phyloP scores from a whole-genome alignment of 1,284 basidiomycete genomes.

The Ceratobasidium sp. region DNA sequence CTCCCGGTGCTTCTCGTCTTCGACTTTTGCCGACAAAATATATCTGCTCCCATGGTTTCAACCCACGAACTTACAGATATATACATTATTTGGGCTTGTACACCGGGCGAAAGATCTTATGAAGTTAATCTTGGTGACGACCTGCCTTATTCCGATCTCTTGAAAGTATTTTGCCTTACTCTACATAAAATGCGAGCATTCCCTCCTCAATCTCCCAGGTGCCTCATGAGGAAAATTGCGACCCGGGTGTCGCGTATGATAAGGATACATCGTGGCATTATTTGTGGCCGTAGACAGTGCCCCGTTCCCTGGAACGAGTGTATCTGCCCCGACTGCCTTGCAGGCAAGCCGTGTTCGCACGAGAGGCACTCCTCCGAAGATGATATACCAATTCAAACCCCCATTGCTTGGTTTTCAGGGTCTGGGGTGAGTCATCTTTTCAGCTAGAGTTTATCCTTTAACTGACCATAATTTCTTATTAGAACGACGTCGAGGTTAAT shows the following conservation, averaged over 20 bases:
- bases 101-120: not conserved
- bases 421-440: no score
- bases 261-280: not conserved
- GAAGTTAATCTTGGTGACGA: not conserved
- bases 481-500: no score
- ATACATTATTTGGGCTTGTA: constrained; percentile 1
- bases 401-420: not conserved
- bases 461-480: no score
- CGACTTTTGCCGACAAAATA: not conserved
- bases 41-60: not conserved
- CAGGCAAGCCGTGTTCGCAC: not conserved
- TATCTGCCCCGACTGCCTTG: not conserved
- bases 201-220: not conserved
- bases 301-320: not conserved
- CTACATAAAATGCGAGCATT: not conserved
- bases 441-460: no score
- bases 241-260: not conserved
- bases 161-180: not conserved
- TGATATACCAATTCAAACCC: not conserved
- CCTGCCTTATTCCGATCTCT: not conserved
- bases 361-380: not conserved
- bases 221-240: not conserved
- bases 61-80: not conserved
- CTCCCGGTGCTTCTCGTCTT: not conserved
- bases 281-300: not conserved